Percentiles rank a stretch among this genome's conserved stretches.
Conservation (phyloP, 169 alveolate species). For the Cryptosporidium felis region DNA sequence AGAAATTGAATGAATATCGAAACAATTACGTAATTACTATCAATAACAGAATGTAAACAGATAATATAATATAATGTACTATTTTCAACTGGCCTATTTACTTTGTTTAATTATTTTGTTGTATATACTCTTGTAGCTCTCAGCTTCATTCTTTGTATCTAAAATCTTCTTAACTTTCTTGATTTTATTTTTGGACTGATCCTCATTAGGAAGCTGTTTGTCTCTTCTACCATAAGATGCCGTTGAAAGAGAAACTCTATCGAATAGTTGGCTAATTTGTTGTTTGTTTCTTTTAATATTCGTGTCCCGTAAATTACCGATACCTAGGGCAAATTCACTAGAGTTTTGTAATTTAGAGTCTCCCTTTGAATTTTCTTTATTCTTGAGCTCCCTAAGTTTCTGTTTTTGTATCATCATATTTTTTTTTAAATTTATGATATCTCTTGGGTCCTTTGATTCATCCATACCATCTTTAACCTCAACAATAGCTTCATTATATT, state of each 20-base stretch:
- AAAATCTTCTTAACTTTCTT: constrained; percentile 10
- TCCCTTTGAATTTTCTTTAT: background rate
- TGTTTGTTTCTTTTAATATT: constrained; percentile 31
- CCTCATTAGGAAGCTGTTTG: constrained; percentile 23
- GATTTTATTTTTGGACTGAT: background rate
- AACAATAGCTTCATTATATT: constrained; percentile 77
- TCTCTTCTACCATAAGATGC: constrained; percentile 71
- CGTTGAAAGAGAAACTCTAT: constrained; percentile 63
- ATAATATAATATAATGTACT: background rate
- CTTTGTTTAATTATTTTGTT: background rate
- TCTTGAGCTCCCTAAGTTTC: constrained; percentile 46
- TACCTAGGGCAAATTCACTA: constrained; percentile 15
- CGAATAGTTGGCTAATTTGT: background rate
- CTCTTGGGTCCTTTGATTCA: constrained; percentile 24
- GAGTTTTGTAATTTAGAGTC: background rate
- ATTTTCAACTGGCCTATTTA: background rate
- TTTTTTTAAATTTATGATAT: background rate
- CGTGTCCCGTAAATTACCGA: constrained; percentile 12
- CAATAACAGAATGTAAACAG: background rate
- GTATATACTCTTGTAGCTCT: constrained; percentile 33
- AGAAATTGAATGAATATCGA: too few relatives aligned
- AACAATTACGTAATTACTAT: background rate
- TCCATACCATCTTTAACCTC: constrained; percentile 78
- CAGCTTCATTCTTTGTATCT: constrained; percentile 13
- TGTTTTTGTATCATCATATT: constrained; percentile 32